Evolutionary conservation across 257 asterid species (phyloP).

Genomic region (Plantago major): DNA sequence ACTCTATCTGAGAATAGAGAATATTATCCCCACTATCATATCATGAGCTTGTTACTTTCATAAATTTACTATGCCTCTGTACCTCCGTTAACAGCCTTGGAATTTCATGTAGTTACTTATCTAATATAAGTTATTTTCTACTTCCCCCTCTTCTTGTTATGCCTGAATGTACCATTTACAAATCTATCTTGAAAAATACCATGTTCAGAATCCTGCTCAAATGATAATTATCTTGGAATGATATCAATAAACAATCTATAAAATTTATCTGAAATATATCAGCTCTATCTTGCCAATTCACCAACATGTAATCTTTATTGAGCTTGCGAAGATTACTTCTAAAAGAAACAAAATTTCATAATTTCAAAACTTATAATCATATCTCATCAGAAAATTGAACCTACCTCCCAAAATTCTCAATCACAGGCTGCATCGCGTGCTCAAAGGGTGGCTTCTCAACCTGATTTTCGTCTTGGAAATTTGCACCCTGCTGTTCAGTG

Average conservation of each 20-base stretch:
- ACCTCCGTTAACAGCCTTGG: no score
- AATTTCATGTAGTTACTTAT: no score
- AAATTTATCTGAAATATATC: constrained; percentile 16
- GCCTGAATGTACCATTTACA: no score
- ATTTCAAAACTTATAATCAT: constrained; percentile 23
- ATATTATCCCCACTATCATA: no score
- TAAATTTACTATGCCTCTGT: no score
- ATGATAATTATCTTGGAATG: constrained; percentile 17
- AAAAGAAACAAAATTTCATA: constrained; percentile 28
- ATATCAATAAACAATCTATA: constrained; percentile 14
- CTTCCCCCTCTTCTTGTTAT: no score
- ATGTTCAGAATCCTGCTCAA: not conserved
- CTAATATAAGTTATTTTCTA: no score
- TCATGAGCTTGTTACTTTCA: no score
- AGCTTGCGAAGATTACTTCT: constrained; percentile 24
- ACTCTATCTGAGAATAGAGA: no score
- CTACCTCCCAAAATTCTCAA: constrained; percentile 64
- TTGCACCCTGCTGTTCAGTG: constrained; percentile 87
- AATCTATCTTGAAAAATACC: no score
- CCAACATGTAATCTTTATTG: constrained; percentile 26
- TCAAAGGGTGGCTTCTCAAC: constrained; percentile 64
- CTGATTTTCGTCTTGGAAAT: constrained; percentile 78
- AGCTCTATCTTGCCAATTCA: constrained; percentile 19
- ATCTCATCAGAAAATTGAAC: constrained; percentile 41
- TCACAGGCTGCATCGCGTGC: constrained; percentile 98